Evolutionary conservation across 208 protist species (phyloP).

Genomic region (Trypanosoma brucei): DNA sequence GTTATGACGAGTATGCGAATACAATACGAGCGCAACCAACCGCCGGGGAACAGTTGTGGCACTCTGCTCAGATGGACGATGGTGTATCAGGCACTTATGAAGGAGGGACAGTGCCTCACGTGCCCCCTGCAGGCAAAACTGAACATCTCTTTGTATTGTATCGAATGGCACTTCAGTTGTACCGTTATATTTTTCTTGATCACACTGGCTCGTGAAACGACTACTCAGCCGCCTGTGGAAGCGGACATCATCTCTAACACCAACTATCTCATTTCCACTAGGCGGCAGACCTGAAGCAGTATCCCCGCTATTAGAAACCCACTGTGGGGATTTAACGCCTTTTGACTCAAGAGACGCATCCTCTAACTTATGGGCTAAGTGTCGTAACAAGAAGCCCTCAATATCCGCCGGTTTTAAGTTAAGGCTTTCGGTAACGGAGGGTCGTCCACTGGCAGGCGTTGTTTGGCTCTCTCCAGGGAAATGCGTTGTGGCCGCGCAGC

Average conservation of each 20-base stretch:
- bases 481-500: not conserved
- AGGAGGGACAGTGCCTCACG: conserved; percentile 12
- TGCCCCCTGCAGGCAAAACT: conserved; percentile 19
- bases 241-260: conserved; percentile 16
- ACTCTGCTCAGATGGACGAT: not conserved
- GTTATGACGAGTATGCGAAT: conserved; percentile 40
- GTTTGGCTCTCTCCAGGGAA: not conserved
- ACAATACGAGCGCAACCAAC: conserved; percentile 48
- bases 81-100: not conserved
- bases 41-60: conserved; percentile 11
- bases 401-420: conserved; percentile 1
- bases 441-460: not conserved
- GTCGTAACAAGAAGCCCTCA: conserved; percentile 3
- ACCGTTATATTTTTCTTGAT: conserved; percentile 40
- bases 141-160: conserved; percentile 30
- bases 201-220: conserved; percentile 33
- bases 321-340: too few relatives aligned
- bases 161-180: conserved; percentile 22
- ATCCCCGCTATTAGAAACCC: not conserved
- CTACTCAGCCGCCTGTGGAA: conserved; percentile 32
- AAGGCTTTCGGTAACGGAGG: not conserved
- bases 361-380: not conserved
- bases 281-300: not conserved
- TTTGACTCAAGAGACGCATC: not conserved
- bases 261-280: not conserved